Percentiles rank a stretch among this genome's conserved stretches.
Evolutionary conservation across 306 rosid species (phyloP).

Genomic region (Dicorynia guianensis): DNA sequence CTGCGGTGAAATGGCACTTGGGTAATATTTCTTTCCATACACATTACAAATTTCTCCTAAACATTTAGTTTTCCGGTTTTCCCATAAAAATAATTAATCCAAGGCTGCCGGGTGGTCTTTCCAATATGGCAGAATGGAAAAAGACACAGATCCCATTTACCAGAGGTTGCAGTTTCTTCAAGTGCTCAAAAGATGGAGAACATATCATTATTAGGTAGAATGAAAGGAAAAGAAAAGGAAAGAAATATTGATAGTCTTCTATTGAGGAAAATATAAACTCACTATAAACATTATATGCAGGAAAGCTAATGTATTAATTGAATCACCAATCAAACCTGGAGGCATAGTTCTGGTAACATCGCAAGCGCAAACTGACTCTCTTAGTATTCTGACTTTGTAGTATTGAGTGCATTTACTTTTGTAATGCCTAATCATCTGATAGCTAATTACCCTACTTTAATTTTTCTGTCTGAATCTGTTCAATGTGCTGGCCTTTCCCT

Average conservation of each 20-base stretch:
- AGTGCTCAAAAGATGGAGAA: conserved; percentile 57
- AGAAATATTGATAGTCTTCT: background rate
- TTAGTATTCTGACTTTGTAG: conserved; percentile 3
- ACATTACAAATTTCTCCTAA: background rate
- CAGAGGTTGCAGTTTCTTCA: conserved; percentile 84
- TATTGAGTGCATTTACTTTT: background rate
- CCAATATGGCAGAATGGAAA: conserved; percentile 72
- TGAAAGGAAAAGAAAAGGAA: background rate
- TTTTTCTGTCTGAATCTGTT: conserved; percentile 16
- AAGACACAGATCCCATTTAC: conserved; percentile 72
- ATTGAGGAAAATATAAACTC: conserved; percentile 28
- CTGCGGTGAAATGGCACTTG: conserved; percentile 76
- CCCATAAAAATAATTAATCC: background rate
- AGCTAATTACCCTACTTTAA: background rate
- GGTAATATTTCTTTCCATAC: conserved; percentile 51
- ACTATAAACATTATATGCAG: conserved; percentile 50
- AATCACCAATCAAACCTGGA: conserved; percentile 91
- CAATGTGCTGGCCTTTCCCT: conserved; percentile 8
- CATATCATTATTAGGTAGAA: conserved; percentile 54
- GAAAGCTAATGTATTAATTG: conserved; percentile 71
- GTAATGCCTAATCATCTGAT: background rate
- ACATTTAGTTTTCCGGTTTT: background rate
- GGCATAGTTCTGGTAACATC: conserved; percentile 66
- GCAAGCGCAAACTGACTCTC: conserved; percentile 13
- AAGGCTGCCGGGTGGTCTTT: conserved; percentile 20